Base-by-base conservation (phyloP, 2,329 filamentous ascomycete species). In the Colletotrichum kahawae region DNA sequence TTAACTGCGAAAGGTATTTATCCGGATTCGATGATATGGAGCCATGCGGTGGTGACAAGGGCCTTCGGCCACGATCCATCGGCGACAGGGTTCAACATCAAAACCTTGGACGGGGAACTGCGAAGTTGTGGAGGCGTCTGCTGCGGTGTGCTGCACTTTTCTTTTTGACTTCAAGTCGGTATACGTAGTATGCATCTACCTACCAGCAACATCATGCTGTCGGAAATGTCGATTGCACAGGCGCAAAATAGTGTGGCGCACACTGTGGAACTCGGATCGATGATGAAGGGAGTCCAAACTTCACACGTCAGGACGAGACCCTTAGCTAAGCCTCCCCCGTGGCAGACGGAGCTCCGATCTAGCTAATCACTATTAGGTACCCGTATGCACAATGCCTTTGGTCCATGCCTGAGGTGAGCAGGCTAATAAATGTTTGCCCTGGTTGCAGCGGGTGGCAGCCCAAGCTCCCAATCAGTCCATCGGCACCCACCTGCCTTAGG, bases 401-500 rank as follows among this genome's bases (percentile, higher is more conserved):
- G 18, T 43, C 38, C 18, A 48, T 48, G 43, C 18, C 43, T 33
- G 31, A 33, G 31, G 31, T 48, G n/a, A 21, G 43, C n/a, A 67
- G 27, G 43, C 43, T 33, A 65, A 51, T 33, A 65, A 51, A 24
- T 51, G 43, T 36, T 27, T 27, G 24, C 24, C 24, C 56, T 70
- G 66, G 51, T 56, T 67, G 64, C 33, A 51, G 59, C 68, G 33
- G 29, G 29, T 18, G 56, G 70, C 56, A 70, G 71, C 71, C 71
- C 71, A 66, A 71, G 60, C 67, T 66, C 71, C 66, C 21, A 34
- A 67, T 27, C 18, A 51, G n/a, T 24, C 43, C 43, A 13, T 27
- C 12, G 7, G 34, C 34, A n/a, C 43, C n/a, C 13, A 36, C 18
- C 24, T n/a, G 34, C 31, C 18, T 16, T 34, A 43, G 43, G 43